A percentile compares a stretch with the other conserved stretches of the same genome.
These are phyloP conservation scores for Pythium brassicae DNA, from an alignment of 352 stramenopile species.

Conservation along the genomic window DNA sequence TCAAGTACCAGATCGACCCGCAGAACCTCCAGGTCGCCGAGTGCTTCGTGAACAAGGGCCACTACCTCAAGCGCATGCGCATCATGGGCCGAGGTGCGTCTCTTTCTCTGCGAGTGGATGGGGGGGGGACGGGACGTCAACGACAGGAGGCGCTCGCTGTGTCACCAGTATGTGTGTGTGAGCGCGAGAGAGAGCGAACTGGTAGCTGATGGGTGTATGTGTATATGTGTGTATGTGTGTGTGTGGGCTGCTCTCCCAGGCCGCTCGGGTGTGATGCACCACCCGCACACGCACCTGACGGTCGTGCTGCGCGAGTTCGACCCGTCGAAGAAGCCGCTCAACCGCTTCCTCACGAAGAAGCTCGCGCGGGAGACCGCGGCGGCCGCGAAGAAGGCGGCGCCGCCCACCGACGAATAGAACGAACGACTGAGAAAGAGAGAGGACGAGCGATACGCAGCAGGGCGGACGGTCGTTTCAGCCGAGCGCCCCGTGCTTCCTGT, in stretches of 20 bases:
- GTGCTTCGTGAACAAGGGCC: conserved; percentile 84
- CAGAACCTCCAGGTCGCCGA: conserved; percentile 79
- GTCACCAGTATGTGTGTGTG: background rate
- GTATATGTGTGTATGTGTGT: conserved; percentile 4
- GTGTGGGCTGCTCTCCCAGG: conserved; percentile 25
- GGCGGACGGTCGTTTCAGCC: no score
- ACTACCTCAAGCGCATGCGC: conserved; percentile 77
- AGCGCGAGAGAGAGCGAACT: background rate
- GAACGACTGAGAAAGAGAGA: background rate
- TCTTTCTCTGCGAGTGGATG: no score
- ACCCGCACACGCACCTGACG: conserved; percentile 76
- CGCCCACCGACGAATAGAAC: conserved; percentile 39
- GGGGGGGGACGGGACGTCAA: no score
- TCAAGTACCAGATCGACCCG: conserved; percentile 86
- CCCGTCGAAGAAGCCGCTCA: conserved; percentile 69
- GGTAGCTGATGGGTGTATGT: background rate
- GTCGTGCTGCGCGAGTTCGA: conserved; percentile 79
- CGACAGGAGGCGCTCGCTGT: no score
- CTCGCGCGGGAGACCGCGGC: conserved; percentile 40
- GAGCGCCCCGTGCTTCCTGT: no score
- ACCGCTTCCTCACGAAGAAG: conserved; percentile 75
- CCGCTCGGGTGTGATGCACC: conserved; percentile 80
- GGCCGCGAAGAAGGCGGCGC: conserved; percentile 12
- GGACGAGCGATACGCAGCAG: background rate
- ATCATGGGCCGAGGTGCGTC: conserved; percentile 78